phyloP scores from a whole-genome alignment of 495 filamentous ascomycete genomes.

The Hyaloscypha finlandica region DNA sequence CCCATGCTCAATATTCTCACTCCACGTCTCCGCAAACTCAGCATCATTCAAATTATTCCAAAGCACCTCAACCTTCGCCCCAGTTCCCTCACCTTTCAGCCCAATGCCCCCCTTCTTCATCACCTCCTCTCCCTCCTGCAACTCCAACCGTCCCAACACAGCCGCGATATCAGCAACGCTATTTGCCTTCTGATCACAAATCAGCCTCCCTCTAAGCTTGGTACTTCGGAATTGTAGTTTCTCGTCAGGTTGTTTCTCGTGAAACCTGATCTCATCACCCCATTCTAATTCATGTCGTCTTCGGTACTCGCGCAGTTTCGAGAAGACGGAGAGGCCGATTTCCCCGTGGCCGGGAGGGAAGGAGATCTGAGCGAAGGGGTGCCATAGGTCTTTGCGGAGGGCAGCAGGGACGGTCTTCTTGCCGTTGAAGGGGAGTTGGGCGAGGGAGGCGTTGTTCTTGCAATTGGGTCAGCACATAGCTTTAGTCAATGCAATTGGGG shows the following conservation, averaged over 20 bases:
- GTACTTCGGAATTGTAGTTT: background rate
- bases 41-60: slow-evolving; percentile 71
- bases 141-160: slow-evolving; percentile 57
- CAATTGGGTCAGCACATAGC: background rate
- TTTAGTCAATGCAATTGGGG: background rate
- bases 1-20: slow-evolving; percentile 66
- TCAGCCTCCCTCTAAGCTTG: slow-evolving; percentile 52
- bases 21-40: slow-evolving; percentile 68
- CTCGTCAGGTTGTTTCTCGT: slow-evolving; percentile 41
- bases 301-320: slow-evolving; percentile 80
- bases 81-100: slow-evolving; percentile 39
- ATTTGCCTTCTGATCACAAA: slow-evolving; percentile 92
- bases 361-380: slow-evolving; percentile 72
- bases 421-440: slow-evolving; percentile 83
- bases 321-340: slow-evolving; percentile 74
- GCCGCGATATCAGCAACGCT: slow-evolving; percentile 82
- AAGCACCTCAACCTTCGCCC: slow-evolving; percentile 55
- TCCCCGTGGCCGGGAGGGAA: slow-evolving; percentile 58
- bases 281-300: slow-evolving; percentile 67
- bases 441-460: slow-evolving; percentile 66
- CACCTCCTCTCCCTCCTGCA: slow-evolving; percentile 25
- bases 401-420: slow-evolving; percentile 81
- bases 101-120: slow-evolving; percentile 34
- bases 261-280: slow-evolving; percentile 42
- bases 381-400: slow-evolving; percentile 90